Percentiles rank a stretch among this genome's conserved stretches.
Evolutionary conservation across 1,284 basidiomycete genomes (phyloP).

Genomic region (Pisolithus thermaeus): DNA sequence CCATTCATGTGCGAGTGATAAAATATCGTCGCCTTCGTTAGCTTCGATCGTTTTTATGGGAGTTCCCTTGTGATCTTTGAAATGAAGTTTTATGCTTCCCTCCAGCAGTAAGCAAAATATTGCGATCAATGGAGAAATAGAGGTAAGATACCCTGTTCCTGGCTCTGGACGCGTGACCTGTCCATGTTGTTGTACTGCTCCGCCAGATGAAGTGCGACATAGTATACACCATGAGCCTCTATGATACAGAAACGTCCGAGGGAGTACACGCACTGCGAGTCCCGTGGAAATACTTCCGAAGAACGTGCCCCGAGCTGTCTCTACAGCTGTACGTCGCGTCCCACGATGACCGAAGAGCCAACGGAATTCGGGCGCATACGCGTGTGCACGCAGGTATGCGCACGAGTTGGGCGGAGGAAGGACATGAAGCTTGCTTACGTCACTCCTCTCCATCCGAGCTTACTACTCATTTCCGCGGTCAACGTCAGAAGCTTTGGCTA

Average conservation of each 20-base stretch:
- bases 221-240: not conserved
- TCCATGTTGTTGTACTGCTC: conserved; percentile 32
- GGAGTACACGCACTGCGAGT: conserved; percentile 12
- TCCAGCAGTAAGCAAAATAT: conserved; percentile 1
- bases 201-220: not conserved
- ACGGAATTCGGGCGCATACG: conserved; percentile 2
- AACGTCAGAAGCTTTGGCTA: too few species aligned
- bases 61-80: conserved; percentile 83
- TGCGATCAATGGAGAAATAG: not conserved
- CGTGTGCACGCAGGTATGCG: conserved; percentile 3
- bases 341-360: not conserved
- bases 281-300: conserved; percentile 7
- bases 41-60: conserved; percentile 85
- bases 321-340: not conserved
- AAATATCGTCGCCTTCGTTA: conserved; percentile 90
- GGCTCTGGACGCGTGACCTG: conserved; percentile 42
- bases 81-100: conserved; percentile 79
- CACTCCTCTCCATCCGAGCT: not conserved
- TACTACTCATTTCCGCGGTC: not conserved
- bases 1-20: conserved; percentile 91
- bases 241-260: not conserved
- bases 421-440: conserved; percentile 1
- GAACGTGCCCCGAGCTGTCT: not conserved
- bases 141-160: conserved; percentile 57
- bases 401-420: not conserved